These are phyloP conservation scores for Orbilia ellipsospora DNA, from an alignment of 2,329 filamentous ascomycete species.

Conservation along the genomic window DNA sequence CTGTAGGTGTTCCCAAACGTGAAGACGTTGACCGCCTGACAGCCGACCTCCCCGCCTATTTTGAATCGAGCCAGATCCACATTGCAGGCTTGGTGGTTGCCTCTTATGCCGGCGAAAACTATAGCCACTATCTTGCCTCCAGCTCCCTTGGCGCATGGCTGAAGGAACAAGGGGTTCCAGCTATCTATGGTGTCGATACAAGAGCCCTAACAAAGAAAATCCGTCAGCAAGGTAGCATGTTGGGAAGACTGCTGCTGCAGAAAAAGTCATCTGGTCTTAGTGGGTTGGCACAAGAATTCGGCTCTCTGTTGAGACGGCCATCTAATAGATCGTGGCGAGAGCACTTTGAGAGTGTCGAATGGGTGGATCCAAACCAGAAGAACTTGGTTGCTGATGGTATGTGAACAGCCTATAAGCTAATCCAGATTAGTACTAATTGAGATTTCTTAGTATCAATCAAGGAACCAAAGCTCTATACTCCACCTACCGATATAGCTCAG, in stretches of 20 bases:
- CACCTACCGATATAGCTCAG: slow-evolving; percentile 75
- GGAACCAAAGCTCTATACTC: slow-evolving; percentile 84
- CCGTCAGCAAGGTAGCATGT: slow-evolving; percentile 92
- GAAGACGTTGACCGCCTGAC: slow-evolving; percentile 86
- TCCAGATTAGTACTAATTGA: slow-evolving; percentile 31
- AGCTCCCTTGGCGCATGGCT: slow-evolving; percentile 95
- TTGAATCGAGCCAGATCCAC: slow-evolving; percentile 92
- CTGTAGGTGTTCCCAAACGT: slow-evolving; percentile 76
- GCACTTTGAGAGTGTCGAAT: slow-evolving; percentile 82
- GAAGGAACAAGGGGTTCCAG: slow-evolving; percentile 93
- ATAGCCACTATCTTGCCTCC: slow-evolving; percentile 89
- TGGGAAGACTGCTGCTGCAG: slow-evolving; percentile 86
- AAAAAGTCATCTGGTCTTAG: slow-evolving; percentile 63
- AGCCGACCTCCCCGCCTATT: slow-evolving; percentile 86
- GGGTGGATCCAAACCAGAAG: slow-evolving; percentile 89
- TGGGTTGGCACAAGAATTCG: slow-evolving; percentile 62
- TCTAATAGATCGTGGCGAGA: slow-evolving; percentile 66
- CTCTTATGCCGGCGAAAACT: slow-evolving; percentile 93
- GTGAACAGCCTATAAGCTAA: not conserved
- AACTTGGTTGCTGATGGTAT: slow-evolving; percentile 96
- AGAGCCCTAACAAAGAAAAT: slow-evolving; percentile 93
- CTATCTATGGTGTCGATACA: slow-evolving; percentile 95
- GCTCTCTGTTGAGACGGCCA: slow-evolving; percentile 61
- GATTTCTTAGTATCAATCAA: slow-evolving; percentile 80
- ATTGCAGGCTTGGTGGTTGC: slow-evolving; percentile 90